Evolutionary conservation across 75 land plant genomes (phyloP).

Genomic region (Azolla pinnata): DNA sequence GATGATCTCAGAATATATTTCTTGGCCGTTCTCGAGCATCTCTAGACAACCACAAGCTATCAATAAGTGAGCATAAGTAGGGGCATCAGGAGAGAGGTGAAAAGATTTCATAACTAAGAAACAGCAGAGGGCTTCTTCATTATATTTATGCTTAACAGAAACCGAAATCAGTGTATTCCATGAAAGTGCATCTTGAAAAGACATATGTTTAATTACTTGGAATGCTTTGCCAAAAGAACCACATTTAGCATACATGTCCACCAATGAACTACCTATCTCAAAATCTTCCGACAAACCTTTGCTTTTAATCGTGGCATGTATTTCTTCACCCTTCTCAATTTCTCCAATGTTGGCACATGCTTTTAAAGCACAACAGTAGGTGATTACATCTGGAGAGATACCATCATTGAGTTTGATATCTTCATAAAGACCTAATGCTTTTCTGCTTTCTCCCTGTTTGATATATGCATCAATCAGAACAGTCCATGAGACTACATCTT

Average conservation of each 20-base stretch:
- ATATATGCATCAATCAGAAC: conserved; percentile 10
- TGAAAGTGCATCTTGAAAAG: neutral
- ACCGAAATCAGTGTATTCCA: conserved; percentile 4
- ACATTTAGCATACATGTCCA: conserved; percentile 6
- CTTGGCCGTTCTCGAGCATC: neutral
- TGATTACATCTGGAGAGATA: conserved; percentile 10
- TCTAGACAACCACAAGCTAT: neutral
- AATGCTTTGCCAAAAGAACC: neutral
- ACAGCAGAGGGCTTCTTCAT: neutral
- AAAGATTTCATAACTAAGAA: neutral
- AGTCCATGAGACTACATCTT: conserved; percentile 19
- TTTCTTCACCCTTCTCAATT: neutral
- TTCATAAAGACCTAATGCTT: conserved; percentile 13
- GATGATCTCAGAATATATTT: neutral
- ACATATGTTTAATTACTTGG: neutral
- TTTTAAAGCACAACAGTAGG: conserved; percentile 13
- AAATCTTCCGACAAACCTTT: neutral
- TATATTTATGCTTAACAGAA: neutral
- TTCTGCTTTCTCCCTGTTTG: conserved; percentile 6
- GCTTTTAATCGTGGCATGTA: neutral
- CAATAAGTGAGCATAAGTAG: neutral
- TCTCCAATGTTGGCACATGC: conserved; percentile 9
- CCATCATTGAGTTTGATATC: conserved; percentile 13
- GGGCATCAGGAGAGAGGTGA: neutral
- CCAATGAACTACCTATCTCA: neutral